phyloP scores from a whole-genome alignment of 2,329 filamentous ascomycete species.

The Biscogniauxia sp. region DNA sequence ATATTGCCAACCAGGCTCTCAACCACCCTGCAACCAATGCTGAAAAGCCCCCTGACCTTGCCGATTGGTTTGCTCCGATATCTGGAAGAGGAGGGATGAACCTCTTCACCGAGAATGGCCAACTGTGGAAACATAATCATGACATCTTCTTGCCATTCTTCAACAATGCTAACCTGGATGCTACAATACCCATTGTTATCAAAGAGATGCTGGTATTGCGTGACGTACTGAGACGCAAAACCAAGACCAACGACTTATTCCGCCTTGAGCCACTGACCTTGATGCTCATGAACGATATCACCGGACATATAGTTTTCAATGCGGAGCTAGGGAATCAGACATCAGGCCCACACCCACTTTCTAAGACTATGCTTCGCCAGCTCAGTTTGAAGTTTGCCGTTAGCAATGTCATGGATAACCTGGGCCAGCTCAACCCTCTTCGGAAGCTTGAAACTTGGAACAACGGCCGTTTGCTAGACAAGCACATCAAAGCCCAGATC shows the following conservation, averaged over 20 bases:
- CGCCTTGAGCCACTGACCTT: conserved; percentile 27
- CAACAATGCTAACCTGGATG: conserved; percentile 32
- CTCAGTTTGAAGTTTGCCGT: conserved; percentile 26
- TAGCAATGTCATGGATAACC: conserved; percentile 26
- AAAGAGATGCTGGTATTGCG: conserved; percentile 30
- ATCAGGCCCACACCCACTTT: conserved; percentile 28
- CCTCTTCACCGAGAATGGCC: conserved; percentile 33
- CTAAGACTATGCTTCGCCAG: conserved; percentile 30
- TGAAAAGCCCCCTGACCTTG: conserved; percentile 28
- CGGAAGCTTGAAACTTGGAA: conserved; percentile 30
- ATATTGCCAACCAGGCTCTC: conserved; percentile 30
- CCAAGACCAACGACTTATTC: conserved; percentile 14
- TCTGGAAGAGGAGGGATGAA: conserved; percentile 28
- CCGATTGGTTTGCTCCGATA: conserved; percentile 32
- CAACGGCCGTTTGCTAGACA: conserved; percentile 31
- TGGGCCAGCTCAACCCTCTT: conserved; percentile 31
- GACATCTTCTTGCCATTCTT: conserved; percentile 32
- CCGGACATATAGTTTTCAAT: conserved; percentile 32
- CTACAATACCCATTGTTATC: conserved; percentile 27
- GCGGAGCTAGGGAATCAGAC: conserved; percentile 32
- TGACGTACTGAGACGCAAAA: conserved; percentile 24
- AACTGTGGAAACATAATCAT: conserved; percentile 30
- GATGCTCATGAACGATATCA: conserved; percentile 34
- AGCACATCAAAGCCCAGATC: conserved; percentile 30
- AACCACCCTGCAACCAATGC: conserved; percentile 26